Evolutionary conservation across 345 rosid genomes (phyloP).

Genomic region (Salix udensis): DNA sequence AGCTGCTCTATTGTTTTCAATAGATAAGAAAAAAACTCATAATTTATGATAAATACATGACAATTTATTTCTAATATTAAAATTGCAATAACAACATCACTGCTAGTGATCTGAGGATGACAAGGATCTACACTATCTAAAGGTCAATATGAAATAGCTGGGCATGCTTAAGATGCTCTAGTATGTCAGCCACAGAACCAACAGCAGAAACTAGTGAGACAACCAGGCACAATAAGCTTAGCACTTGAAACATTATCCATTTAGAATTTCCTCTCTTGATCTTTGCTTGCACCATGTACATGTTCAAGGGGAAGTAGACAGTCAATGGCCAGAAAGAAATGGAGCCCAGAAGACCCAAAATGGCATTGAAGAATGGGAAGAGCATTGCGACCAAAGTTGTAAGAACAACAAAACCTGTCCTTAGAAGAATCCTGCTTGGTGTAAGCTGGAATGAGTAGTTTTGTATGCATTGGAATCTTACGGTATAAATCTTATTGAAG

Average conservation of each 20-base stretch:
- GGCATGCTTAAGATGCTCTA: conserved; percentile 10
- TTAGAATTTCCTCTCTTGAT: conserved; percentile 7
- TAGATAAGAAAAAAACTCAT: no score
- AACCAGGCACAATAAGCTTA: conserved; percentile 11
- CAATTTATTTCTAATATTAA: no score
- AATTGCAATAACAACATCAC: no score
- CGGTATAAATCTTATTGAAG: conserved; percentile 2
- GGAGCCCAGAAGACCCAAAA: conserved; percentile 8
- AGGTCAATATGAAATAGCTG: conserved; percentile 14
- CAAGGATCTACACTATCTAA: neutral
- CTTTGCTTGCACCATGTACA: conserved; percentile 19
- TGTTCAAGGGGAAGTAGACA: conserved; percentile 16
- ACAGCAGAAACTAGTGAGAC: conserved; percentile 16
- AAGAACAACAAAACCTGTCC: neutral
- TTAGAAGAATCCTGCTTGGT: conserved; percentile 6
- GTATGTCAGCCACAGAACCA: conserved; percentile 20
- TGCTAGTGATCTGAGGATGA: no score
- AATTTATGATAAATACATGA: no score
- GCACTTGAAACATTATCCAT: conserved; percentile 13
- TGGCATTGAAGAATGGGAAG: neutral
- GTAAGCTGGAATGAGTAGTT: neutral
- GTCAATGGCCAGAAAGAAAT: conserved; percentile 18
- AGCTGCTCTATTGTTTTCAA: no score
- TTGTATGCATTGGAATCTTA: neutral
- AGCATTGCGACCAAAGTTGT: neutral